Evolutionary conservation across 2,329 filamentous ascomycete species (phyloP).

Genomic region (Aspergillus fijiensis): DNA sequence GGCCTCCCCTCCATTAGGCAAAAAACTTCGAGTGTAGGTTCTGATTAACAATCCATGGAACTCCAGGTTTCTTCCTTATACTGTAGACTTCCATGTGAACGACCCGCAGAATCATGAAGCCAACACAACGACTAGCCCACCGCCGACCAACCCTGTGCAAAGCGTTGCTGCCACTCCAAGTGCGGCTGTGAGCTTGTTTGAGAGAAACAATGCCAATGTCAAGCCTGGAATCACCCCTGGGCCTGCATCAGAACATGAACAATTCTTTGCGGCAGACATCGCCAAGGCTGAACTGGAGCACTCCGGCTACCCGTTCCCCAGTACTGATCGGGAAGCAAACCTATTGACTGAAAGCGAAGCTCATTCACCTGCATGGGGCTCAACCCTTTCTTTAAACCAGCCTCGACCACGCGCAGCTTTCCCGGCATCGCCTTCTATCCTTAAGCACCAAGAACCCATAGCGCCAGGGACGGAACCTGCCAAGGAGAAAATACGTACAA

Average conservation of each 20-base stretch:
- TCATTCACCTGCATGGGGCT: constrained; percentile 74
- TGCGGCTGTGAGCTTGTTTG: constrained; percentile 37
- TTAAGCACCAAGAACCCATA: constrained; percentile 61
- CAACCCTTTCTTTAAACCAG: constrained; percentile 65
- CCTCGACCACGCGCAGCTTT: constrained; percentile 73
- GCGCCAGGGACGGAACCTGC: constrained; percentile 22
- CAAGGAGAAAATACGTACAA: constrained; percentile 20
- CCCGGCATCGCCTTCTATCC: constrained; percentile 71
- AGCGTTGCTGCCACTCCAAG: constrained; percentile 26
- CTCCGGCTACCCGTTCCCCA: constrained; percentile 33
- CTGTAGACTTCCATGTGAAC: constrained; percentile 76
- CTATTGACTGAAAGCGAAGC: constrained; percentile 69
- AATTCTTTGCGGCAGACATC: constrained; percentile 37
- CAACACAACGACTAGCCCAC: constrained; percentile 35
- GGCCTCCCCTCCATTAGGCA: background rate
- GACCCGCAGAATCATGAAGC: constrained; percentile 41
- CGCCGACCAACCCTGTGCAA: constrained; percentile 25
- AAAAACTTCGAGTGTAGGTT: background rate
- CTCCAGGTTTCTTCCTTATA: constrained; percentile 83
- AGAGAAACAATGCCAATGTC: constrained; percentile 24
- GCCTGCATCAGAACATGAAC: constrained; percentile 44
- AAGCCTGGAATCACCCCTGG: constrained; percentile 38
- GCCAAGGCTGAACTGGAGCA: constrained; percentile 27
- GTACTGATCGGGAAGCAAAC: constrained; percentile 41
- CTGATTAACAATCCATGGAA: constrained; percentile 8